Conservation (phyloP, 2,329 filamentous ascomycete genomes). For the Arthroderma sp. region DNA sequence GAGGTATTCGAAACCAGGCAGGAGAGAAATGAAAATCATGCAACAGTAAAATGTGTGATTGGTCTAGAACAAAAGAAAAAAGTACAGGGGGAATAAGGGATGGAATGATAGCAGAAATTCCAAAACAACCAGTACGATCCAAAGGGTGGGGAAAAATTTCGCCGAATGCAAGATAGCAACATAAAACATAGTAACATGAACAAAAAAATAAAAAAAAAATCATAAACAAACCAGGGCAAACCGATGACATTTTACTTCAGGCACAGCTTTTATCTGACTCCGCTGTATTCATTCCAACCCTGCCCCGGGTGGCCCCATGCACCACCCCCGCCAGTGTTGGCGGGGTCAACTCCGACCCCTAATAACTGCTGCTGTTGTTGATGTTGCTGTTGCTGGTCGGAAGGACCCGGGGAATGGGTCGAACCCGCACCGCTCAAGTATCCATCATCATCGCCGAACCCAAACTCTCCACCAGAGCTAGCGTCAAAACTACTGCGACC, state of each 20-base stretch:
- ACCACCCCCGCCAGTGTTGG: conserved; percentile 14
- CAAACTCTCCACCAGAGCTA: conserved; percentile 31
- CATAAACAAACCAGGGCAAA: no score
- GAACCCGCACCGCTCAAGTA: conserved; percentile 21
- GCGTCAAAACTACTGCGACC: conserved; percentile 39
- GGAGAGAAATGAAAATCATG: no score
- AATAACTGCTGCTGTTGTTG: conserved; percentile 13
- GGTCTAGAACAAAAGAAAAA: no score
- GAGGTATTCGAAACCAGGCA: no score
- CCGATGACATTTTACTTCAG: no score
- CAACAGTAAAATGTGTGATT: no score
- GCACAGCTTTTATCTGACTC: neutral
- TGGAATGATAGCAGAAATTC: neutral
- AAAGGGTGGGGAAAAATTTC: no score
- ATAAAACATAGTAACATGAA: no score
- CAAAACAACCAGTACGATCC: neutral
- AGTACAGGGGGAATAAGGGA: neutral
- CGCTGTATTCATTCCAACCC: conserved; percentile 3
- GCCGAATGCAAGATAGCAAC: no score
- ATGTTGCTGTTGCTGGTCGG: conserved; percentile 8
- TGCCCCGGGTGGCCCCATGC: conserved; percentile 5
- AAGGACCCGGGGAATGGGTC: conserved; percentile 15
- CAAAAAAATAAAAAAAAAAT: no score
- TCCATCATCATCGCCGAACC: conserved; percentile 28
- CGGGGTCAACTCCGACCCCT: conserved; percentile 15